Evolutionary conservation across 768 basidiomycete genomes (phyloP).

Genomic region (Ephemerocybe angulata): DNA sequence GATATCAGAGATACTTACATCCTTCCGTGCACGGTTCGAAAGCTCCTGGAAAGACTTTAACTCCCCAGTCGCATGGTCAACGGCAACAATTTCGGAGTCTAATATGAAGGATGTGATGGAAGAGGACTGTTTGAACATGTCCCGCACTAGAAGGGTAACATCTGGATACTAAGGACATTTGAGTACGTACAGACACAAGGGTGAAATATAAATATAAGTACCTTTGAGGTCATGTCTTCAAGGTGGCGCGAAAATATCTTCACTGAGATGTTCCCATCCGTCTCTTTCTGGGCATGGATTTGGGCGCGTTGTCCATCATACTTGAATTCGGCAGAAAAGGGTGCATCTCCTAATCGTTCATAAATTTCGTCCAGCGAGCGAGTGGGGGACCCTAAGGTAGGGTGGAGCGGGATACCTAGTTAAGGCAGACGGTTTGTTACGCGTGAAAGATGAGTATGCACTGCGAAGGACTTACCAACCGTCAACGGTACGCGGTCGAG

Average conservation of each 20-base stretch:
- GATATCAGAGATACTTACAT: conserved; percentile 71
- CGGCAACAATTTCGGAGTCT: conserved; percentile 85
- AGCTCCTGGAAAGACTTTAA: conserved; percentile 84
- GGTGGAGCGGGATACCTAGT: conserved; percentile 76
- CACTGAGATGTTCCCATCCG: conserved; percentile 34
- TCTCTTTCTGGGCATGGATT: conserved; percentile 52
- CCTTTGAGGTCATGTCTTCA: conserved; percentile 91
- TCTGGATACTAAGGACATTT: conserved; percentile 67
- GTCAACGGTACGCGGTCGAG: conserved; percentile 58
- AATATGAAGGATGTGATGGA: conserved; percentile 64
- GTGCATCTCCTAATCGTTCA: conserved; percentile 54
- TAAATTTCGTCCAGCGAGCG: conserved; percentile 86
- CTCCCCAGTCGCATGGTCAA: conserved; percentile 58
- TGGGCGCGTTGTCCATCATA: conserved; percentile 88
- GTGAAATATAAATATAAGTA: conserved; percentile 14
- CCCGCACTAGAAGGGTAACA: conserved; percentile 54
- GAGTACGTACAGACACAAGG: neutral
- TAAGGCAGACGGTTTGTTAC: neutral
- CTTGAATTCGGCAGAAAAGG: conserved; percentile 87
- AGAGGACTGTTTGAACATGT: conserved; percentile 42
- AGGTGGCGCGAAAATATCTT: conserved; percentile 85
- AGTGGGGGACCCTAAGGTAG: conserved; percentile 82
- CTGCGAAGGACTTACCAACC: conserved; percentile 50
- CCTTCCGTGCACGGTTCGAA: conserved; percentile 79
- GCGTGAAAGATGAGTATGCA: neutral